Base-by-base conservation (phyloP, 108 stramenopile genomes). In the Schizochytrium sp. region DNA sequence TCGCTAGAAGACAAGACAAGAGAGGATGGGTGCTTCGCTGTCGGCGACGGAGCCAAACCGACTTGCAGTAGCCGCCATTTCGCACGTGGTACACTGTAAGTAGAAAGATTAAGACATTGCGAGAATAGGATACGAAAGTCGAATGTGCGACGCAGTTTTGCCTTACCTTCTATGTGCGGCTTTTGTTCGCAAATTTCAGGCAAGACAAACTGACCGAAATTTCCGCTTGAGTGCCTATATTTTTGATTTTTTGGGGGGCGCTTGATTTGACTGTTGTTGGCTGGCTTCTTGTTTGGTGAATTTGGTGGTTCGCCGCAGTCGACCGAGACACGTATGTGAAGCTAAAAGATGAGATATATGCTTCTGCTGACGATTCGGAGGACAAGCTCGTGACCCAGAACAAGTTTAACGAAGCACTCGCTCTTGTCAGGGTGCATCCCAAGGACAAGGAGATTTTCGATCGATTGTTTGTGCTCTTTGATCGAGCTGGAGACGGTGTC, bases 41-140 rank as follows among this genome's bases (percentile, higher is more conserved):
- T 53, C 48, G 25, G 76, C 51, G 2, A 83, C 76, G n/a, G 76
- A 83, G 76, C 76, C 76, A 28, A 83, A 83, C 76, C 19, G 51
- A 6, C 51, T 83, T 12, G 76, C 76, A 12, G 51, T 83, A 12
- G 76, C 76, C 16, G 76, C 76, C n/a, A 83, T 83, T 16, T 83
- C 76, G 76, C 76, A 83, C 23, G 76, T 83, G 76, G 76, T 83
- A 16, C 76, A 83, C 76, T 53, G 76, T 83, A 83, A 0, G 76
- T 83, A 34, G 2, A 34, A 34, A 34, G 34, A 34, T 34, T 34
- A 2, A 34, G 1, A 34, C 34, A 34, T 34, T 34, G 34, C 34
- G 34, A 34, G 1, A 34, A 34, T 34, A 34, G 34, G 34, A 34
- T 34, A 2, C 34, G 34, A 34, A 34, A 34, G 34, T 34, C 34